phyloP scores from a whole-genome alignment of 305 asterid genomes.

The Fraxinus baroniana region DNA sequence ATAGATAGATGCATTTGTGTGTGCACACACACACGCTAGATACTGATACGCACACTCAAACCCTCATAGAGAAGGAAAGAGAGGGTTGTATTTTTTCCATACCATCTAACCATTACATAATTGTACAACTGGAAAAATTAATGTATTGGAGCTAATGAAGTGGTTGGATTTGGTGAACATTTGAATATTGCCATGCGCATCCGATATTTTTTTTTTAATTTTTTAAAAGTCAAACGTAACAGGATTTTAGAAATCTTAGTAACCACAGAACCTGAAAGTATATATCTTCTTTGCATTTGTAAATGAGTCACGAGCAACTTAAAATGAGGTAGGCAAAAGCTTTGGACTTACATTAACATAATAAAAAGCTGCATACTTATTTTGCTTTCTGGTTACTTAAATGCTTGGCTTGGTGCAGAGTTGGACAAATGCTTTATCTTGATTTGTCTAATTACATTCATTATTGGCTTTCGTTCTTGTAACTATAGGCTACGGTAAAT shows the following conservation, averaged over 20 bases:
- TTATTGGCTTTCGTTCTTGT: background rate
- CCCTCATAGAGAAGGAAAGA: background rate
- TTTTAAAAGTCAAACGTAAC: background rate
- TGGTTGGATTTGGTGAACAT: background rate
- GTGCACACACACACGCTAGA: background rate
- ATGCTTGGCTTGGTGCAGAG: background rate
- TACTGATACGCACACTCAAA: background rate
- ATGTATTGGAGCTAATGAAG: background rate
- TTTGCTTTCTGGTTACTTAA: background rate
- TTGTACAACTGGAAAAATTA: background rate
- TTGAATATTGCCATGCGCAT: background rate
- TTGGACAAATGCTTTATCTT: background rate
- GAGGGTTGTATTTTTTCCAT: background rate
- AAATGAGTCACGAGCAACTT: background rate
- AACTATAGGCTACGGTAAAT: background rate
- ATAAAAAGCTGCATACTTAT: background rate
- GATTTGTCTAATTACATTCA: background rate
- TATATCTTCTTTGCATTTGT: background rate
- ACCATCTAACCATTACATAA: background rate
- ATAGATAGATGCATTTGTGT: background rate
- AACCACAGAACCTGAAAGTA: background rate
- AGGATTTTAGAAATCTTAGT: background rate
- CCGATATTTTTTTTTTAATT: background rate
- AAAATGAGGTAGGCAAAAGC: background rate
- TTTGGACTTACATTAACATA: background rate